Evolutionary conservation across 495 filamentous ascomycete genomes (phyloP), one percentile per base, ranked within the genome.

Genomic region (Lasiosphaeris hirsuta): DNA sequence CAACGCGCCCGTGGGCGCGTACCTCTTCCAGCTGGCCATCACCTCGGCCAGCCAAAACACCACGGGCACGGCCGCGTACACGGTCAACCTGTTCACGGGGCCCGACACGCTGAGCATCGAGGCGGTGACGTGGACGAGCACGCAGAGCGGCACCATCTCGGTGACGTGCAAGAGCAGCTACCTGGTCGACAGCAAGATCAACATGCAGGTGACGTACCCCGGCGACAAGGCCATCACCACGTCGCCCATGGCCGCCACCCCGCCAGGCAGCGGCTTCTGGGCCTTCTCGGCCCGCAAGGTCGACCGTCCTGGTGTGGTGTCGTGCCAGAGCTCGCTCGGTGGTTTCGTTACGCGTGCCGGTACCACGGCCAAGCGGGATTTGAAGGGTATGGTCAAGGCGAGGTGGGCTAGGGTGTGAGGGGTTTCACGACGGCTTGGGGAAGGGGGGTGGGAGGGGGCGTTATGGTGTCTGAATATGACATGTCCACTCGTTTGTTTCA

Each of bases 191-290:
- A 37, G 11, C 34, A 58, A 54, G 45, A 55, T 64, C n/a, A 49
- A 37, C 46, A 64, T 64, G 62, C 37, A 34, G 13, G 58, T 64
- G 3, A 64, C 62, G 10, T 60, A 64, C 19, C 62, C 62, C n/a
- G 62, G 54, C 14, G 62, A 64, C 35, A 14, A 30, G 1, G 62
- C 43, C 0, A 18, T 41, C 14, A 52, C 58, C 1, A 64, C 62
- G 4, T 30, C 35, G 11, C 30, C 51, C 9, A 64, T 64, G 62
- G 50, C 62, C 1, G 58, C 62, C 6, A 61, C 62, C 2, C 62
- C 62, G 13, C 54, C 62, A 1, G 50, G 51, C 10, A 64, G 54
- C n/a, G 62, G 62, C 0, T n/a, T 33, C 14, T 64, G 62, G 62
- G 33, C 49, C 9, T 64, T 64, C 39, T 60, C 58, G 15, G 18